These are phyloP conservation scores for Yamadazyma phyllophila DNA, from an alignment of 805 yeast genomes.

Conservation along the genomic window DNA sequence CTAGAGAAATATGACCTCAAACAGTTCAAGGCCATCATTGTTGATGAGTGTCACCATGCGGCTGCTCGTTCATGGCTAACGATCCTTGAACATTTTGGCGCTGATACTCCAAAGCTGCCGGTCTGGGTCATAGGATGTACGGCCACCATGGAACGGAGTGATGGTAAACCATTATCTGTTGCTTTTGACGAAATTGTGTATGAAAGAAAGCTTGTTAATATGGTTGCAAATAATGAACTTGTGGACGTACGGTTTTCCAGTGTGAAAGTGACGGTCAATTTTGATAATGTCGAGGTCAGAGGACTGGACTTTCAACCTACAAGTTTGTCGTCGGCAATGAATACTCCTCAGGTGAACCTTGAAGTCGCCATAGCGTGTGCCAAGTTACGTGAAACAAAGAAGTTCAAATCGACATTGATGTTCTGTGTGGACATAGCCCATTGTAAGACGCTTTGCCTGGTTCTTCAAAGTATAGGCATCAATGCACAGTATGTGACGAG, in stretches of 20 bases:
- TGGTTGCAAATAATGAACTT: constrained; percentile 69
- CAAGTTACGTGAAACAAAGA: constrained; percentile 28
- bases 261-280: constrained; percentile 48
- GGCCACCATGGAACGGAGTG: constrained; percentile 83
- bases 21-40: constrained; percentile 68
- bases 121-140: constrained; percentile 78
- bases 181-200: constrained; percentile 74
- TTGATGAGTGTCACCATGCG: constrained; percentile 94
- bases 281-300: constrained; percentile 28
- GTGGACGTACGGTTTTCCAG: constrained; percentile 66
- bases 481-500: constrained; percentile 74
- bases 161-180: constrained; percentile 53
- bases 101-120: constrained; percentile 36
- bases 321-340: constrained; percentile 53
- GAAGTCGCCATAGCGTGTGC: constrained; percentile 55
- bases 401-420: constrained; percentile 61
- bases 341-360: constrained; percentile 52
- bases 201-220: constrained; percentile 59
- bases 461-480: constrained; percentile 59
- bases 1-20: constrained; percentile 52
- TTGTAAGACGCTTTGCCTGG: constrained; percentile 49
- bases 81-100: constrained; percentile 59
- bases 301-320: constrained; percentile 54
- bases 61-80: constrained; percentile 65
- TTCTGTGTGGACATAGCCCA: constrained; percentile 79